A percentile compares a stretch with the other conserved stretches of the same genome.
These are phyloP conservation scores for Phytopythium boreale DNA, from an alignment of 352 stramenopile genomes.

Conservation along the genomic window DNA sequence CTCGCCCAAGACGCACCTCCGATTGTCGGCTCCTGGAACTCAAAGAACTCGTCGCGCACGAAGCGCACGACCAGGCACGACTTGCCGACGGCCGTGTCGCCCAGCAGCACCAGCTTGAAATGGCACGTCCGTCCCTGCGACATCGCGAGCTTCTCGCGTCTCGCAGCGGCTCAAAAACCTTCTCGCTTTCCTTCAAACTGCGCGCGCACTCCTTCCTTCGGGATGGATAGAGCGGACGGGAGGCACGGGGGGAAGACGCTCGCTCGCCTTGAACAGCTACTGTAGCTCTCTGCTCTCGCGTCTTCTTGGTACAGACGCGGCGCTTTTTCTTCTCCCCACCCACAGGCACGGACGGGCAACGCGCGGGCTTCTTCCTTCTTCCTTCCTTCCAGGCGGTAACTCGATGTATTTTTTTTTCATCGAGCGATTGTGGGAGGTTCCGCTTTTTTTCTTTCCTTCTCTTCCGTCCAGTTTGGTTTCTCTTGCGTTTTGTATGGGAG, in stretches of 20 bases:
- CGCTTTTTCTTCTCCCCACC: constrained; percentile 5
- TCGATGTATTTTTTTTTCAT: constrained; percentile 1
- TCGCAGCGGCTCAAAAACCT: not conserved
- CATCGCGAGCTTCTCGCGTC: constrained; percentile 28
- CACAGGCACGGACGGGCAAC: not conserved
- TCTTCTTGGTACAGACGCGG: not conserved
- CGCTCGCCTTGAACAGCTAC: not conserved
- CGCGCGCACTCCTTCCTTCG: not conserved
- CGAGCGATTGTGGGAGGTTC: constrained; percentile 3
- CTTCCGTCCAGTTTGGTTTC: constrained; percentile 4
- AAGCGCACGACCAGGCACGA: constrained; percentile 99
- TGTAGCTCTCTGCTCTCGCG: not conserved
- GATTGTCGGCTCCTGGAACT: constrained; percentile 99
- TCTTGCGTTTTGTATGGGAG: constrained; percentile 1
- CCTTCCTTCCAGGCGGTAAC: not conserved
- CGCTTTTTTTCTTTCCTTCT: constrained; percentile 3
- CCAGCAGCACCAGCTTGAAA: constrained; percentile 99
- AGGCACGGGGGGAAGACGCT: not conserved
- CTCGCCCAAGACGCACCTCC: constrained; percentile 65
- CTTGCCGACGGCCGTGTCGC: constrained; percentile 99
- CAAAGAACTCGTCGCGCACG: constrained; percentile 99
- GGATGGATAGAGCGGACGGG: not conserved
- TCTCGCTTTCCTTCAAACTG: not conserved
- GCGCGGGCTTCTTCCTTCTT: not conserved
- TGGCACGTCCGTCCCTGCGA: constrained; percentile 88